Evolutionary conservation across 176 grass and related monocot species (phyloP).

Genomic region (Eleusine indica): DNA sequence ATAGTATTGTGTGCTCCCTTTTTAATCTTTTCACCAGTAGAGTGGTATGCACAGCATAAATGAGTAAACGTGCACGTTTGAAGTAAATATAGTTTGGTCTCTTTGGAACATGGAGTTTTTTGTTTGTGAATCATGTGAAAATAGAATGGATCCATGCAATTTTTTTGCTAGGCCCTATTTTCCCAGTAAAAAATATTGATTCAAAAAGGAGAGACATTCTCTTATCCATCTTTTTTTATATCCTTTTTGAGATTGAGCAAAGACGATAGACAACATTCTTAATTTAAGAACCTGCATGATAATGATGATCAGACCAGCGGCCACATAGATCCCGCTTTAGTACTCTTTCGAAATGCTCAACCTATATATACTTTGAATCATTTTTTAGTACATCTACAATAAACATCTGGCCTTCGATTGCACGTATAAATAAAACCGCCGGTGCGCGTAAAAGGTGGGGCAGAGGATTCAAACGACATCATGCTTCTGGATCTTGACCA

Average conservation of each 20-base stretch:
- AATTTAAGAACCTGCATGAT: not conserved
- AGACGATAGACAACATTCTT: not conserved
- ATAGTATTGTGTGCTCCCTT: too few relatives aligned
- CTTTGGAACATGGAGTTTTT: too few relatives aligned
- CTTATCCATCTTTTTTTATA: too few relatives aligned
- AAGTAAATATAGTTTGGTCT: too few relatives aligned
- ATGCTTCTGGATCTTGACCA: constrained; percentile 48
- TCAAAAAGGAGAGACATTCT: too few relatives aligned
- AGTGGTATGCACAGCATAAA: too few relatives aligned
- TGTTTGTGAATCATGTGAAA: too few relatives aligned
- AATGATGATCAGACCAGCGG: not conserved
- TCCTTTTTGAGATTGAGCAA: not conserved
- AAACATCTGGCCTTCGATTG: not conserved
- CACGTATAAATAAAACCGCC: not conserved
- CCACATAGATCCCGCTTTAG: not conserved
- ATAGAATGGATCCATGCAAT: too few relatives aligned
- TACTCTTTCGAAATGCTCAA: not conserved
- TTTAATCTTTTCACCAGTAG: too few relatives aligned
- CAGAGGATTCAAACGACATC: constrained; percentile 22
- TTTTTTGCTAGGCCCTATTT: too few relatives aligned
- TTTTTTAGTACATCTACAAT: not conserved
- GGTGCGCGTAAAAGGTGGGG: constrained; percentile 35
- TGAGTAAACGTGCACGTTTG: too few relatives aligned
- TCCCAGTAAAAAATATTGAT: too few relatives aligned
- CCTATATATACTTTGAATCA: not conserved